Base-by-base conservation (phyloP, 2,329 filamentous ascomycete species). In the Microcyclospora pomicola region DNA sequence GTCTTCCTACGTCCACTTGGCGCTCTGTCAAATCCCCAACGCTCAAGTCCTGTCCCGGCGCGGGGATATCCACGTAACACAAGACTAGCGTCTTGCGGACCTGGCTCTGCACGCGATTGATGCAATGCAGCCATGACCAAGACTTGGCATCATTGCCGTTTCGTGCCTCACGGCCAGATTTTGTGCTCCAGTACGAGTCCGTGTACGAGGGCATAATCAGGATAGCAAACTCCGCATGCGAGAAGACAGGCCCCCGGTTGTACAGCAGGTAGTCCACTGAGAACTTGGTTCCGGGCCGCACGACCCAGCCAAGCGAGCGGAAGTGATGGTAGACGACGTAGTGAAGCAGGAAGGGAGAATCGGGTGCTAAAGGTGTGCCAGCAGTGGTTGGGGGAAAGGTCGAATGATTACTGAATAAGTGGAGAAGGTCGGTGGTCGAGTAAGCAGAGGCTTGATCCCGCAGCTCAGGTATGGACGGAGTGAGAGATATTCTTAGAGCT, bases 261-360 rank as follows among this genome's bases (percentile, higher is more conserved):
- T 98, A 98, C 6, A 98, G 72, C n/a, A 98, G 66, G 66, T 84
- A 95, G 59, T 98, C 91, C 9, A 86, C 82, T 15, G 83, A 84
- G 51, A 98, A 98, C 55, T 98, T 98, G 56, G 93, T 79, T 28
- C 91, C 92, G 5, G 82, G 77, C 11, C 92, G 80, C 0, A 92
- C 81, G 1, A 95, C 84, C 88, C 91, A 98, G 15, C 91, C 91
- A 0, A 96, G 69, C 0, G 86, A 93, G 29, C 91, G 80, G 63
- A 94, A 98, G 58, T 98, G 88, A 56, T 98, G 91, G 58, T 94
- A 98, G 13, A 84, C 84, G 10, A 77, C 77, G 53, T 96, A 98
- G 41, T 84, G 79, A 1, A 94, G 59, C 14, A 96, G 65, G 59
- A 98, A 98, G 0, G 75, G 72, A 51, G 93, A 83, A 56, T 94